phyloP scores from a whole-genome alignment of 345 rosid genomes.

The Euphorbia pulcherrima region DNA sequence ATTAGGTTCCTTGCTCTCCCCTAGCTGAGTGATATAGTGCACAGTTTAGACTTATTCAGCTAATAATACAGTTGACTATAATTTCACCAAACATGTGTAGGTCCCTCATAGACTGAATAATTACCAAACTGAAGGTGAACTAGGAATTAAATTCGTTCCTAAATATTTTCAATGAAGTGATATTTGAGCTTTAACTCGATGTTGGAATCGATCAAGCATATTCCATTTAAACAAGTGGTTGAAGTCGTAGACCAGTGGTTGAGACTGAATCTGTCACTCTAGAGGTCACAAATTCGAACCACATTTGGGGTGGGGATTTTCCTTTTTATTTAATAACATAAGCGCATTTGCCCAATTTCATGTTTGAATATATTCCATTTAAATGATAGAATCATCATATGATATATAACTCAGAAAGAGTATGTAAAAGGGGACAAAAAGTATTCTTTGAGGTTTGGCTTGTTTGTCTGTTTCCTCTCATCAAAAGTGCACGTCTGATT shows the following conservation, averaged over 20 bases:
- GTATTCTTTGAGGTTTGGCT: not conserved
- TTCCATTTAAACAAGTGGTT: too few relatives aligned
- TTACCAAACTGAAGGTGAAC: not conserved
- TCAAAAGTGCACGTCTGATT: too few relatives aligned
- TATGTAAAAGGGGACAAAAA: not conserved
- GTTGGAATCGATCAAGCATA: not conserved
- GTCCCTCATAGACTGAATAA: not conserved
- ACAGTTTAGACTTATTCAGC: not conserved
- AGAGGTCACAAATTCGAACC: too few relatives aligned
- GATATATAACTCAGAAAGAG: not conserved
- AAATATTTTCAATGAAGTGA: not conserved
- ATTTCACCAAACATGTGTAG: not conserved
- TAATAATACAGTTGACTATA: not conserved
- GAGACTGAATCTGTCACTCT: too few relatives aligned
- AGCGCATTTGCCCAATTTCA: too few relatives aligned
- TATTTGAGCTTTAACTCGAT: not conserved
- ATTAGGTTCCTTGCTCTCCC: too few relatives aligned
- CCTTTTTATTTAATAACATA: too few relatives aligned
- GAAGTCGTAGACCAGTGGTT: too few relatives aligned
- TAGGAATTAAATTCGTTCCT: not conserved
- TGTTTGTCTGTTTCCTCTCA: not conserved
- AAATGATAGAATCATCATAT: not conserved
- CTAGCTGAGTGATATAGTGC: not conserved
- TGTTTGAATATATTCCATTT: too few relatives aligned
- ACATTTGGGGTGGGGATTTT: too few relatives aligned